A percentile compares a stretch with the other conserved stretches of the same genome.
These are phyloP conservation scores for Monascus ruber DNA, from an alignment of 2,329 filamentous ascomycete species.

Conservation along the genomic window DNA sequence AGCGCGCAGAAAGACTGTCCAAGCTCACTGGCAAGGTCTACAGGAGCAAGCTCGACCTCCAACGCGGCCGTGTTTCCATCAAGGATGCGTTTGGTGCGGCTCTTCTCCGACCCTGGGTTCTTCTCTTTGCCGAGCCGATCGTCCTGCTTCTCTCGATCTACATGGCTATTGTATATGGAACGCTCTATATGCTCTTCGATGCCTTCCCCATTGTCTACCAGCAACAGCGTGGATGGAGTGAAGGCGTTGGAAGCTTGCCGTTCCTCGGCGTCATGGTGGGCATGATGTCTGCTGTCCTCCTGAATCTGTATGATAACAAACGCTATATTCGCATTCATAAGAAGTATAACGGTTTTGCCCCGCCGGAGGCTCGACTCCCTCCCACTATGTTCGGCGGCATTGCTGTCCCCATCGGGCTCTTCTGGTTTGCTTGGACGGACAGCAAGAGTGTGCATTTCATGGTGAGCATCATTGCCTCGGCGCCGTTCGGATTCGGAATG, in stretches of 20 bases:
- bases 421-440: too few species aligned
- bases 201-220: conserved; percentile 44
- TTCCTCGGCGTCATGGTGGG: conserved; percentile 33
- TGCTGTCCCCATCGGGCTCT: too few species aligned
- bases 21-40: conserved; percentile 30
- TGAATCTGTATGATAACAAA: too few species aligned
- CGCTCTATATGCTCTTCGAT: conserved; percentile 46
- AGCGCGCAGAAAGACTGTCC: conserved; percentile 31
- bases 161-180: conserved; percentile 45
- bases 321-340: too few species aligned
- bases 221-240: conserved; percentile 40
- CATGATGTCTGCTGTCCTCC: too few species aligned
- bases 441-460: conserved; percentile 28
- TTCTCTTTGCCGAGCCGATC: conserved; percentile 40
- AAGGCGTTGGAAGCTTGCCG: conserved; percentile 31
- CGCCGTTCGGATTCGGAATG: too few species aligned
- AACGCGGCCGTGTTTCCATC: conserved; percentile 28
- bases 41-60: conserved; percentile 22
- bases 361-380: too few species aligned
- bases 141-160: conserved; percentile 43
- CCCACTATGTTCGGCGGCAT: too few species aligned
- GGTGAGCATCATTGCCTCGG: too few species aligned
- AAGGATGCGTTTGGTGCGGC: conserved; percentile 11
- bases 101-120: conserved; percentile 37
- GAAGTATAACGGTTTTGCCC: too few species aligned